phyloP scores from a whole-genome alignment of 225 moss, liverwort and hornwort genomes.

The Polytrichum formosum region DNA sequence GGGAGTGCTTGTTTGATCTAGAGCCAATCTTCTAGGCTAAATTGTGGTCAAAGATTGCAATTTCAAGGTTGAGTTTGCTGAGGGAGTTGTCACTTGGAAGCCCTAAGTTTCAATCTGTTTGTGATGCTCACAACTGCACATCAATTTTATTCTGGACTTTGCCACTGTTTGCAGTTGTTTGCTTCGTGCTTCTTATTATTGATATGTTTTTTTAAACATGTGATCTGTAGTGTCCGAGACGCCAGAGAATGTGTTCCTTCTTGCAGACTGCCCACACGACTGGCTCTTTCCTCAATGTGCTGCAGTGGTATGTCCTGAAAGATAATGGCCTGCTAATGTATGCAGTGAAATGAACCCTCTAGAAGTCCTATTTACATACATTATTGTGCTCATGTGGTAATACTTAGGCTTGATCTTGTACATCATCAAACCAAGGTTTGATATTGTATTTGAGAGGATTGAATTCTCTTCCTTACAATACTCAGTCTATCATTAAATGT shows the following conservation, averaged over 20 bases:
- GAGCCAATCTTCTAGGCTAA: too few relatives aligned
- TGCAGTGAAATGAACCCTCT: not conserved
- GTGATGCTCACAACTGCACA: too few relatives aligned
- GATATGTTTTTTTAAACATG: slow-evolving; percentile 7
- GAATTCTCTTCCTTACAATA: not conserved
- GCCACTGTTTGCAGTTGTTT: not conserved
- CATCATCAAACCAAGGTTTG: not conserved
- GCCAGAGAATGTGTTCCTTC: slow-evolving; percentile 65
- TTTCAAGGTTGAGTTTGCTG: too few relatives aligned
- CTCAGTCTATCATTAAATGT: too few relatives aligned
- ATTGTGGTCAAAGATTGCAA: too few relatives aligned
- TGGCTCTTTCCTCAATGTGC: slow-evolving; percentile 90
- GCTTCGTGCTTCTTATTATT: not conserved
- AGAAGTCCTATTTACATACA: not conserved
- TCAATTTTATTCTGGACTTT: too few relatives aligned
- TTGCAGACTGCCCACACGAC: slow-evolving; percentile 86
- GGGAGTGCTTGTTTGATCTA: too few relatives aligned
- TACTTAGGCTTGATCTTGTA: not conserved
- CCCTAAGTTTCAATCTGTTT: too few relatives aligned
- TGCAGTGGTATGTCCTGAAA: slow-evolving; percentile 61
- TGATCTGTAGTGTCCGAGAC: slow-evolving; percentile 44
- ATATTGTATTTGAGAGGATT: not conserved
- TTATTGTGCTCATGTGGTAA: not conserved
- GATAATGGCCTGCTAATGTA: too few relatives aligned
- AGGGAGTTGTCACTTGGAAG: too few relatives aligned